A percentile compares a stretch with the other conserved stretches of the same genome.
These are phyloP conservation scores for Pichia sp. DNA, from an alignment of 1,139 yeast species.

Conservation along the genomic window DNA sequence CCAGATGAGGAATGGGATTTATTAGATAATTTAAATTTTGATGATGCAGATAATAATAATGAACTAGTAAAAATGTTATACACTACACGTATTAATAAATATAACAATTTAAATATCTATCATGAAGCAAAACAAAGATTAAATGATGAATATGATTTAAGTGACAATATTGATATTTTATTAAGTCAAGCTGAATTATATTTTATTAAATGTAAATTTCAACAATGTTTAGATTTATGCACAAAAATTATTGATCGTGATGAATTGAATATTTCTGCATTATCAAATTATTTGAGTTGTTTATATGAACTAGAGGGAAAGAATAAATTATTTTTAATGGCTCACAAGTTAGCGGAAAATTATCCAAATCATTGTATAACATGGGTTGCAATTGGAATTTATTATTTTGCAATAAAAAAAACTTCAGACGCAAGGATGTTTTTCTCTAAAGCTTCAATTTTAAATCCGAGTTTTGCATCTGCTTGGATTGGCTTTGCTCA, in stretches of 20 bases:
- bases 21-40: conserved; percentile 58
- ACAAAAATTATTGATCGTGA: conserved; percentile 55
- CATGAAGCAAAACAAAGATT: conserved; percentile 63
- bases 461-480: conserved; percentile 87
- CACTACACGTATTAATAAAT: conserved; percentile 69
- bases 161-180: conserved; percentile 63
- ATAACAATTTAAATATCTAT: conserved; percentile 52
- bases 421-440: conserved; percentile 78
- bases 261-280: conserved; percentile 61
- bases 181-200: conserved; percentile 65
- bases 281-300: conserved; percentile 81
- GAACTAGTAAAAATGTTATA: conserved; percentile 75
- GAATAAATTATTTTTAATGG: conserved; percentile 70
- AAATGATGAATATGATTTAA: conserved; percentile 65
- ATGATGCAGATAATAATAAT: conserved; percentile 71
- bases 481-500: conserved; percentile 99
- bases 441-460: conserved; percentile 82
- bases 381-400: conserved; percentile 91
- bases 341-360: conserved; percentile 82
- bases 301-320: conserved; percentile 79
- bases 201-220: conserved; percentile 75
- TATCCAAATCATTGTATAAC: conserved; percentile 81
- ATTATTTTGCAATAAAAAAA: conserved; percentile 71
- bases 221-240: conserved; percentile 69
- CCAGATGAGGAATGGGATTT: conserved; percentile 89